Conservation (phyloP, 768 basidiomycete genomes). For the Macrolepiota dolichaula region DNA sequence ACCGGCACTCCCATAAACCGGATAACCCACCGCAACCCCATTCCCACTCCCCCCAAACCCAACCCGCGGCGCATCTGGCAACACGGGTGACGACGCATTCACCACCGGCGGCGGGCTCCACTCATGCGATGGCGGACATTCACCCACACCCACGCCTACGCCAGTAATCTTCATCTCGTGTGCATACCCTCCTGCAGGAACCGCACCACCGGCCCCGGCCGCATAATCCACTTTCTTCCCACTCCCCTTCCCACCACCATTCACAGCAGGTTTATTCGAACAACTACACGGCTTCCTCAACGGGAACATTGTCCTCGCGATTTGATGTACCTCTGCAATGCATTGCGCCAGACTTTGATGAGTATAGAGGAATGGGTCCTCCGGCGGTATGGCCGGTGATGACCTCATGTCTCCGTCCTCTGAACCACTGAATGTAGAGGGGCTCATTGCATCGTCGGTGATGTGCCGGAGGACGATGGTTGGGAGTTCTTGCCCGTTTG, state of each 20-base stretch:
- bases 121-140: slow-evolving; percentile 37
- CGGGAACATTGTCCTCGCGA: slow-evolving; percentile 39
- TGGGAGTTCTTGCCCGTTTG: slow-evolving; percentile 39
- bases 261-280: slow-evolving; percentile 17
- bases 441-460: slow-evolving; percentile 23
- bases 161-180: too few relatives aligned
- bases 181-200: background rate
- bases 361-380: slow-evolving; percentile 30
- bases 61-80: slow-evolving; percentile 28
- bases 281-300: slow-evolving; percentile 43
- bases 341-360: slow-evolving; percentile 44
- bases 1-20: background rate
- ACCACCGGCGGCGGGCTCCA: slow-evolving; percentile 39
- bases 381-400: slow-evolving; percentile 1
- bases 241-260: slow-evolving; percentile 19
- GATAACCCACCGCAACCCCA: slow-evolving; percentile 6
- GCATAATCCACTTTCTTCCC: background rate
- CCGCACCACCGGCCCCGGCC: background rate
- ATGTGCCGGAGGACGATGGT: slow-evolving; percentile 38
- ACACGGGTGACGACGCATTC: slow-evolving; percentile 28
- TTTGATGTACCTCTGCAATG: slow-evolving; percentile 43
- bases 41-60: background rate
- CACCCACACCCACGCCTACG: background rate
- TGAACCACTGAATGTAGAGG: too few relatives aligned
- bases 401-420: too few relatives aligned